Percentiles rank a stretch among this genome's conserved stretches.
Evolutionary conservation across 2,329 filamentous ascomycete species (phyloP).

Genomic region (Colletotrichum camelliae): DNA sequence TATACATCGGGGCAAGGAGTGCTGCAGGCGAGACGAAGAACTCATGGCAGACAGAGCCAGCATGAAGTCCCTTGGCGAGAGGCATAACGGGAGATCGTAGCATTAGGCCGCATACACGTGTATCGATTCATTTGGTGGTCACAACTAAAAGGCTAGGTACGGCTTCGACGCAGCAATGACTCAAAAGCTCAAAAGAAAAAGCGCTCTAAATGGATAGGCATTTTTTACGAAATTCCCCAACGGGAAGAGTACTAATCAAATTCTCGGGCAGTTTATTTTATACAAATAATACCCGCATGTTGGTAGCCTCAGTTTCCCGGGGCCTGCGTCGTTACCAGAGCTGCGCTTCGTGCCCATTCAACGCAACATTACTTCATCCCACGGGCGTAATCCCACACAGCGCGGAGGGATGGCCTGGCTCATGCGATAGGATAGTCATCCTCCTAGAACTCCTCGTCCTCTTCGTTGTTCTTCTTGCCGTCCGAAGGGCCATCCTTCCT

Average conservation of each 20-base stretch:
- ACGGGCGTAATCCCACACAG: not conserved
- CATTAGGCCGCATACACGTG: not conserved
- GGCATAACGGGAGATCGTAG: not conserved
- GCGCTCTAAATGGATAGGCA: not conserved
- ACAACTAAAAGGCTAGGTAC: not conserved
- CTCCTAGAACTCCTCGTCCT: constrained; percentile 47
- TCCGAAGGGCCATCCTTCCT: constrained; percentile 73
- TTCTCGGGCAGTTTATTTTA: not conserved
- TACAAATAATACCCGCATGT: not conserved
- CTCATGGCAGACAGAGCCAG: not conserved
- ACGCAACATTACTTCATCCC: not conserved
- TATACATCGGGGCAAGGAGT: not conserved
- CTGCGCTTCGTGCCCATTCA: not conserved
- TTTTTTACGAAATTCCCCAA: not conserved
- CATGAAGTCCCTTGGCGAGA: not conserved
- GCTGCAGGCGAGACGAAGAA: not conserved
- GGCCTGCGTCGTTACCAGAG: not conserved
- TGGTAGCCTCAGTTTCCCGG: not conserved
- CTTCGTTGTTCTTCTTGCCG: constrained; percentile 55
- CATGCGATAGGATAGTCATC: not conserved
- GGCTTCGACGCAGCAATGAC: not conserved
- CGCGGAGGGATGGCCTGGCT: not conserved
- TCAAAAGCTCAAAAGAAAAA: not conserved
- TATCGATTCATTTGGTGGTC: not conserved
- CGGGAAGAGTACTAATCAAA: not conserved